A percentile compares a stretch with the other conserved stretches of the same genome.
phyloP scores from a whole-genome alignment of 164 flowering plant species.

The Pachysandra terminalis region DNA sequence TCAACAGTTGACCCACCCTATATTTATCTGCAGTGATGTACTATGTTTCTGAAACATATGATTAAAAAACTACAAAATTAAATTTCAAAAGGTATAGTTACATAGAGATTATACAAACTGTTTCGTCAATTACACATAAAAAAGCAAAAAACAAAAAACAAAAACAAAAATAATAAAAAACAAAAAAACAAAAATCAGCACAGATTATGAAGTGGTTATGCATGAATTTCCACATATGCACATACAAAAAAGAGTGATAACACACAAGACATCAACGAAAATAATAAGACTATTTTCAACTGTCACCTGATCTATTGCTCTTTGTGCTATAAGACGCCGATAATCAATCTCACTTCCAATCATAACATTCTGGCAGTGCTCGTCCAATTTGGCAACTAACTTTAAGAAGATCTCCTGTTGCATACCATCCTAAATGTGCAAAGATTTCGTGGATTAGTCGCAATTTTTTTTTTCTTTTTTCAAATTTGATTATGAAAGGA shows the following conservation, averaged over 20 bases:
- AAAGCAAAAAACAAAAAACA: background rate
- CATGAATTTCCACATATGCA: background rate
- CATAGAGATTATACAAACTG: background rate
- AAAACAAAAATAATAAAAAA: background rate
- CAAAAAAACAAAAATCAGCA: background rate
- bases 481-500: too few species aligned
- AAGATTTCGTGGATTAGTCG: background rate
- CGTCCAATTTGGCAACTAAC: constrained; percentile 53
- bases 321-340: constrained; percentile 73
- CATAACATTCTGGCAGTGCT: constrained; percentile 64
- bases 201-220: background rate
- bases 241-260: background rate
- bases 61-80: background rate
- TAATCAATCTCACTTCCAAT: constrained; percentile 94
- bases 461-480: too few species aligned
- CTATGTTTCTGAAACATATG: background rate
- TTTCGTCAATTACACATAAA: background rate
- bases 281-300: background rate
- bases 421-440: constrained; percentile 84
- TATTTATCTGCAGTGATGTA: background rate
- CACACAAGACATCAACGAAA: background rate
- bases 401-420: constrained; percentile 77
- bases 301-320: constrained; percentile 48
- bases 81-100: background rate
- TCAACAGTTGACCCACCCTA: too few species aligned